Evolutionary conservation across 2,329 filamentous ascomycete species (phyloP).

Genomic region (Apiospora phragmitis): DNA sequence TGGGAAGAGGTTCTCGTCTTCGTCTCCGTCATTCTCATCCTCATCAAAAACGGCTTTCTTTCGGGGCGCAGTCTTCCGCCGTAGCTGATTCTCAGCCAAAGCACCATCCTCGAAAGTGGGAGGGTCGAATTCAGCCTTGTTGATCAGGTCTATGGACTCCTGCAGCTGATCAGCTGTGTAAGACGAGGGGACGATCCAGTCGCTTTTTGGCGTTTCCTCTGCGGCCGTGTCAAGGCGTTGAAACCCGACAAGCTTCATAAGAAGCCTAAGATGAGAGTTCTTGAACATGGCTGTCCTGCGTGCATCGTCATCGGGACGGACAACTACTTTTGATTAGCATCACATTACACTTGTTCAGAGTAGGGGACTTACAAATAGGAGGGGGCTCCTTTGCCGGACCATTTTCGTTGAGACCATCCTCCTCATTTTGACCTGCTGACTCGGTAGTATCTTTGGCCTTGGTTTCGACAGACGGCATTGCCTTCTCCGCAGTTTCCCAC

Average conservation of each 20-base stretch:
- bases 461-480: slow-evolving; percentile 31
- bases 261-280: slow-evolving; percentile 81
- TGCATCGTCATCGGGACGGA: slow-evolving; percentile 65
- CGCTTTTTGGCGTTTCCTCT: slow-evolving; percentile 73
- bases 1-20: slow-evolving; percentile 61
- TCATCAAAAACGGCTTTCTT: slow-evolving; percentile 68
- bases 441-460: neutral
- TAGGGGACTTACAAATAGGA: slow-evolving; percentile 50
- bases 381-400: slow-evolving; percentile 42
- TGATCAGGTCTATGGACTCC: slow-evolving; percentile 70
- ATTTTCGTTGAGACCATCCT: slow-evolving; percentile 25
- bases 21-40: slow-evolving; percentile 58
- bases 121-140: slow-evolving; percentile 76
- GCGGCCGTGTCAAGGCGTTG: slow-evolving; percentile 53
- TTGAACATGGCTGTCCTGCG: slow-evolving; percentile 79
- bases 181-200: slow-evolving; percentile 74
- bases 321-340: slow-evolving; percentile 40
- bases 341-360: neutral
- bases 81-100: slow-evolving; percentile 76
- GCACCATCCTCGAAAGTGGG: slow-evolving; percentile 75
- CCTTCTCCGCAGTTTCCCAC: slow-evolving; percentile 74
- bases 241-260: slow-evolving; percentile 77
- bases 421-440: slow-evolving; percentile 15
- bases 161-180: slow-evolving; percentile 66
- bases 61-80: slow-evolving; percentile 61